phyloP scores from a whole-genome alignment of 495 filamentous ascomycete genomes.

The Sordaria brevicollis region DNA sequence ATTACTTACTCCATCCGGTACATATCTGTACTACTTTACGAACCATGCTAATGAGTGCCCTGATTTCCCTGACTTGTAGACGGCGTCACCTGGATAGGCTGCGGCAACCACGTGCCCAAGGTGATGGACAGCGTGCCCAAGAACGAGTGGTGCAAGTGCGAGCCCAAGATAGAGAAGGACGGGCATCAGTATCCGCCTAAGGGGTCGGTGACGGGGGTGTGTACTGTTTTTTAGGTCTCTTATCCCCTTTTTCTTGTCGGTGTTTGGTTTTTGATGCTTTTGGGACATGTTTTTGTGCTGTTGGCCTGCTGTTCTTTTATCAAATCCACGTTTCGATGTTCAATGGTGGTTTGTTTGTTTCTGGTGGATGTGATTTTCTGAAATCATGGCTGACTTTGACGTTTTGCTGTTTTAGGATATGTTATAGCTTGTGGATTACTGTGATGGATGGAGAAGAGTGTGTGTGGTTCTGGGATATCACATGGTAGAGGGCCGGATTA shows the following conservation, averaged over 20 bases:
- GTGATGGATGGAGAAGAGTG: not conserved
- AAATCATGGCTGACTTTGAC: not conserved
- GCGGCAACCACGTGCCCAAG: constrained; percentile 54
- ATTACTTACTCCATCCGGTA: too few species aligned
- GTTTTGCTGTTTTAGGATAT: not conserved
- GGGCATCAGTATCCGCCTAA: constrained; percentile 53
- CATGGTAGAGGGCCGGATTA: not conserved
- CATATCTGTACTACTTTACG: too few species aligned
- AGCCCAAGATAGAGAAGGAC: constrained; percentile 48
- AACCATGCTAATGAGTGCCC: too few species aligned
- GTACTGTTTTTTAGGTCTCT: not conserved
- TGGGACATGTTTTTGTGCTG: not conserved
- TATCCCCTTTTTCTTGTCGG: too few species aligned
- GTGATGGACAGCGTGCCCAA: constrained; percentile 55
- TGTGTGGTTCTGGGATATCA: not conserved
- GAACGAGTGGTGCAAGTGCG: constrained; percentile 52
- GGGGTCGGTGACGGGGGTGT: constrained; percentile 14
- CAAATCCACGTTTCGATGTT: not conserved
- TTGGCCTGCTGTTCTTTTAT: not conserved
- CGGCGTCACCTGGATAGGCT: constrained; percentile 61
- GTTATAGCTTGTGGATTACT: not conserved
- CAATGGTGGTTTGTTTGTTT: not conserved
- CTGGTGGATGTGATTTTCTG: not conserved
- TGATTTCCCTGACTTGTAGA: constrained; percentile 27
- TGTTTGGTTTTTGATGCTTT: not conserved